These are phyloP conservation scores for Fusarium robinianum DNA, from an alignment of 2,329 filamentous ascomycete species.

Conservation along the genomic window DNA sequence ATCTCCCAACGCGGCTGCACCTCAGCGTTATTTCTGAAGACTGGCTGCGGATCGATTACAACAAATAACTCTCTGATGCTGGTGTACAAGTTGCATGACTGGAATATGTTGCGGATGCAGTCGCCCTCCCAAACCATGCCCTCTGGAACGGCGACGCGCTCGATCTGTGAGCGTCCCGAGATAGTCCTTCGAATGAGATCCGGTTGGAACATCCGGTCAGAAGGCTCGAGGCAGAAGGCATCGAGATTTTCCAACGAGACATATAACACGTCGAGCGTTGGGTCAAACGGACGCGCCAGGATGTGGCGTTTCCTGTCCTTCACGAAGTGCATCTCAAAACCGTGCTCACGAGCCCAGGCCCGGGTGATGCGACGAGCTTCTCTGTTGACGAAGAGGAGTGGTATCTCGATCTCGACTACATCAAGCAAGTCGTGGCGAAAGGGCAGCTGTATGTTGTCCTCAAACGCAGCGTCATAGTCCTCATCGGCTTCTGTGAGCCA, in stretches of 20 bases:
- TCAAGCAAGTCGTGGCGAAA: conserved; percentile 9
- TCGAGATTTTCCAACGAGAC: conserved; percentile 2
- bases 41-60: conserved; percentile 4
- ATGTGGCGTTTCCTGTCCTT: background rate
- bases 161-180: background rate
- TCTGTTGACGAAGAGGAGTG: conserved; percentile 5
- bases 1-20: conserved; percentile 9
- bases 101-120: background rate
- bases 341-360: conserved; percentile 1
- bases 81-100: background rate
- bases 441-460: background rate
- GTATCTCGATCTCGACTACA: background rate
- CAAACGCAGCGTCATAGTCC: background rate
- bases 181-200: background rate
- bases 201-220: background rate
- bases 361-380: conserved; percentile 10
- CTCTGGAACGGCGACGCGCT: conserved; percentile 8
- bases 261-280: conserved; percentile 5
- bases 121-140: fast-evolving
- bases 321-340: background rate
- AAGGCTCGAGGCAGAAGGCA: background rate
- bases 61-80: background rate
- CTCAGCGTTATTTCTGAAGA: background rate
- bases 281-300: conserved; percentile 14
- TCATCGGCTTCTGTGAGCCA: background rate